These are phyloP conservation scores for Kurtzmaniella cleridarum DNA, from an alignment of 805 yeast genomes.

Conservation along the genomic window DNA sequence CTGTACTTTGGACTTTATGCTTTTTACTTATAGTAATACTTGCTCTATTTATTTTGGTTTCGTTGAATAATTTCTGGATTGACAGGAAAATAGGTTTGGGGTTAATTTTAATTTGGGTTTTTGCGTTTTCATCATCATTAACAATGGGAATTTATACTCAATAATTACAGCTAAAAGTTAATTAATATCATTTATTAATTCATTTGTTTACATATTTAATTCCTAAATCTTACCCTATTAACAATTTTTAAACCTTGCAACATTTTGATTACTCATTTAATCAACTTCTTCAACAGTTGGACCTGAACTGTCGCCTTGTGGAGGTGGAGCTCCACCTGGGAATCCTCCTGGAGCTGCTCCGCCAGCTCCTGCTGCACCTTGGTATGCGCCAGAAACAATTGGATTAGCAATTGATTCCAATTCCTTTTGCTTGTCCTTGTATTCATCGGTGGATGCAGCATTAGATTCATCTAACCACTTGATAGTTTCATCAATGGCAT, in stretches of 20 bases:
- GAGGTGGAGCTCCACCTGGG: slow-evolving; percentile 30
- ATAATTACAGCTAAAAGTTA: no score
- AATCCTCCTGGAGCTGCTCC: slow-evolving; percentile 20
- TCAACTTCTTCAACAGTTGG: slow-evolving; percentile 41
- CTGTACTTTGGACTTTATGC: slow-evolving; percentile 16
- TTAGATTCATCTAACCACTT: slow-evolving; percentile 34
- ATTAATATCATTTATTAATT: no score
- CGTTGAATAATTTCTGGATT: slow-evolving; percentile 25
- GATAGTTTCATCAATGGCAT: slow-evolving; percentile 38
- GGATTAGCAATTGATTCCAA: slow-evolving; percentile 37
- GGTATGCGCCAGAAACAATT: slow-evolving; percentile 30
- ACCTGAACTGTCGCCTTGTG: slow-evolving; percentile 31
- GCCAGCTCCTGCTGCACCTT: slow-evolving; percentile 20
- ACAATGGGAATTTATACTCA: slow-evolving; percentile 14
- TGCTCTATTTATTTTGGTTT: slow-evolving; percentile 14
- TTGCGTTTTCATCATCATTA: slow-evolving; percentile 21
- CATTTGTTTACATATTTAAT: neutral
- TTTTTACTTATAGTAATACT: slow-evolving; percentile 18
- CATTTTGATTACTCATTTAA: slow-evolving; percentile 16
- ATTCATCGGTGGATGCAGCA: slow-evolving; percentile 38
- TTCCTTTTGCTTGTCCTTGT: slow-evolving; percentile 35
- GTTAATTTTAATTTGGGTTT: slow-evolving; percentile 26
- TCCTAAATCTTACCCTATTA: neutral
- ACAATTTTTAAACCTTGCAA: slow-evolving; percentile 1
- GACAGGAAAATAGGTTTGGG: slow-evolving; percentile 28